These are phyloP conservation scores for Botryotinia convoluta DNA, from an alignment of 2,329 filamentous ascomycete genomes.

Conservation along the genomic window DNA sequence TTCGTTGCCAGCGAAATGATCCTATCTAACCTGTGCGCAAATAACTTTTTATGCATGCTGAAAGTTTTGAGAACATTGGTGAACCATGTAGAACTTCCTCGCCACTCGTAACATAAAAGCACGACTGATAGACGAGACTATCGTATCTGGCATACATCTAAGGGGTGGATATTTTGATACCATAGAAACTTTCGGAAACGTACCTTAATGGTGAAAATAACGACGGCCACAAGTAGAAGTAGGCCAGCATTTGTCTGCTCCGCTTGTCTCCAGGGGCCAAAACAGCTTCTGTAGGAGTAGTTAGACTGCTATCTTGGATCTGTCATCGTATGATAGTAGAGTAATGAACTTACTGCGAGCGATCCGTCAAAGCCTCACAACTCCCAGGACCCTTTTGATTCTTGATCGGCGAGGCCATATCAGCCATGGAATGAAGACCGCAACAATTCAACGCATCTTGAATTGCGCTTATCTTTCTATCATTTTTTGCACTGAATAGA, in stretches of 20 bases:
- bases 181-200: conserved; percentile 22
- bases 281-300: conserved; percentile 43
- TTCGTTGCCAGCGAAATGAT: neutral
- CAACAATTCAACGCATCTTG: conserved; percentile 68
- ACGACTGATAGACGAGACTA: neutral
- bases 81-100: neutral
- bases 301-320: neutral
- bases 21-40: neutral
- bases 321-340: no score
- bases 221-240: conserved; percentile 53
- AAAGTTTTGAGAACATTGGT: neutral
- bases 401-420: conserved; percentile 58
- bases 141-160: neutral
- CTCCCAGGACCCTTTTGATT: neutral
- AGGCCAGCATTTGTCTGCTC: conserved; percentile 54
- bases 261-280: conserved; percentile 53
- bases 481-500: conserved; percentile 53
- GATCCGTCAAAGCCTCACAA: conserved; percentile 22
- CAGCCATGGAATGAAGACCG: conserved; percentile 55
- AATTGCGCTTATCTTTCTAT: conserved; percentile 51
- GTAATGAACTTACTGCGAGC: conserved; percentile 13
- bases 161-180: neutral
- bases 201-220: conserved; percentile 57
- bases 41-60: neutral
- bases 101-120: neutral